phyloP scores from a whole-genome alignment of 2,329 filamentous ascomycete species.

The Penicillium corylophilum region DNA sequence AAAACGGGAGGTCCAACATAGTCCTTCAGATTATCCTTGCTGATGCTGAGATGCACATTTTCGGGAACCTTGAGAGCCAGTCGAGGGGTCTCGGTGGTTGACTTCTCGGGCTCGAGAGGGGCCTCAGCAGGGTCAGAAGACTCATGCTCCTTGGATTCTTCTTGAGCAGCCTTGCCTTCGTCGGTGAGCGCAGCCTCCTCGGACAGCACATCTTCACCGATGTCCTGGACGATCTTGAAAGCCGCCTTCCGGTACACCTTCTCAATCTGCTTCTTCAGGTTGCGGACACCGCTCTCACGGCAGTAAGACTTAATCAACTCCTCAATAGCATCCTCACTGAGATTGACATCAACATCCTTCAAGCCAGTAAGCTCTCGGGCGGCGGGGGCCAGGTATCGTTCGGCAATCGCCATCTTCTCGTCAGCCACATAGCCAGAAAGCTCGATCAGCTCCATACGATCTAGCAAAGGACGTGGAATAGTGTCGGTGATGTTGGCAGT shows the following conservation, averaged over 20 bases:
- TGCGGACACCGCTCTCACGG: conserved; percentile 93
- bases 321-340: conserved; percentile 83
- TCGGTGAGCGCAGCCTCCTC: conserved; percentile 81
- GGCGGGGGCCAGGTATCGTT: conserved; percentile 85
- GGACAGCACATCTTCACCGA: conserved; percentile 78
- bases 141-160: conserved; percentile 62
- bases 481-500: conserved; percentile 99
- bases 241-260: conserved; percentile 98
- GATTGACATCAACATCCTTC: conserved; percentile 83
- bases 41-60: conserved; percentile 79
- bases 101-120: conserved; percentile 44
- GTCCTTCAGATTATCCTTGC: conserved; percentile 87
- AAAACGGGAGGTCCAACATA: conserved; percentile 96
- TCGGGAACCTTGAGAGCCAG: conserved; percentile 81
- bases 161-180: conserved; percentile 75
- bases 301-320: conserved; percentile 99
- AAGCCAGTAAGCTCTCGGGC: conserved; percentile 93
- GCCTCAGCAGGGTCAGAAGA: conserved; percentile 62
- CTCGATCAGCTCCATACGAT: conserved; percentile 97
- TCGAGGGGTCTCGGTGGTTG: conserved; percentile 60
- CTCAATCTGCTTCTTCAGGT: conserved; percentile 98
- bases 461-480: conserved; percentile 86
- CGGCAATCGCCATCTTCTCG: conserved; percentile 98
- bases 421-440: conserved; percentile 95
- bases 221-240: conserved; percentile 91